Conservation (phyloP, 2,329 filamentous ascomycete genomes). For the Allantophomopsis lycopodina region DNA sequence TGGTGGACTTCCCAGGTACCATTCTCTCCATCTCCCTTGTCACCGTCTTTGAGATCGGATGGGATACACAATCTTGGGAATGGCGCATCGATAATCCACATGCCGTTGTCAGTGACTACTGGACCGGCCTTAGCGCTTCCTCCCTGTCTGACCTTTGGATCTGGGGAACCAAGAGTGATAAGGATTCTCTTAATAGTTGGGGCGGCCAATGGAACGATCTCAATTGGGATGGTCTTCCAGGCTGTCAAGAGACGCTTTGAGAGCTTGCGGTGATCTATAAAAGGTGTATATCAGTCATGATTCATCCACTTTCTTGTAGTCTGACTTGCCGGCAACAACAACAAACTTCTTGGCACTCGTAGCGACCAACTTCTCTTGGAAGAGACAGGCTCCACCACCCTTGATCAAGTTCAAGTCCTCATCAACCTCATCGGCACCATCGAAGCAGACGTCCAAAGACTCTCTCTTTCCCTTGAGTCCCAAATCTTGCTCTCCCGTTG, state of each 20-base stretch:
- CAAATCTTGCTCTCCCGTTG: slow-evolving; percentile 24
- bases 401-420: slow-evolving; percentile 94
- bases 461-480: slow-evolving; percentile 21
- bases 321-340: slow-evolving; percentile 59
- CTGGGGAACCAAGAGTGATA: slow-evolving; percentile 54
- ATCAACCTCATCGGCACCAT: slow-evolving; percentile 95
- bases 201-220: slow-evolving; percentile 78
- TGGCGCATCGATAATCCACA: slow-evolving; percentile 85
- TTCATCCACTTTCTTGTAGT: background rate
- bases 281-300: background rate
- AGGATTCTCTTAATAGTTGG: slow-evolving; percentile 65
- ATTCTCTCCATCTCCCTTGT: slow-evolving; percentile 37
- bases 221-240: slow-evolving; percentile 85
- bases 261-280: slow-evolving; percentile 78
- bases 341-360: slow-evolving; percentile 74
- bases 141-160: slow-evolving; percentile 60
- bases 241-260: slow-evolving; percentile 58
- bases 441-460: slow-evolving; percentile 80
- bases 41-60: slow-evolving; percentile 29
- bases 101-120: slow-evolving; percentile 72
- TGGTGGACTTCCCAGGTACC: slow-evolving; percentile 70
- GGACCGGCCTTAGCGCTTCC: slow-evolving; percentile 69
- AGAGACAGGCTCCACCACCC: slow-evolving; percentile 91
- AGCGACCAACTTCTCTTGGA: slow-evolving; percentile 95
- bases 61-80: slow-evolving; percentile 62